These are phyloP conservation scores for Nyctanthes arbortristis DNA, from an alignment of 257 asterid genomes.

Conservation along the genomic window DNA sequence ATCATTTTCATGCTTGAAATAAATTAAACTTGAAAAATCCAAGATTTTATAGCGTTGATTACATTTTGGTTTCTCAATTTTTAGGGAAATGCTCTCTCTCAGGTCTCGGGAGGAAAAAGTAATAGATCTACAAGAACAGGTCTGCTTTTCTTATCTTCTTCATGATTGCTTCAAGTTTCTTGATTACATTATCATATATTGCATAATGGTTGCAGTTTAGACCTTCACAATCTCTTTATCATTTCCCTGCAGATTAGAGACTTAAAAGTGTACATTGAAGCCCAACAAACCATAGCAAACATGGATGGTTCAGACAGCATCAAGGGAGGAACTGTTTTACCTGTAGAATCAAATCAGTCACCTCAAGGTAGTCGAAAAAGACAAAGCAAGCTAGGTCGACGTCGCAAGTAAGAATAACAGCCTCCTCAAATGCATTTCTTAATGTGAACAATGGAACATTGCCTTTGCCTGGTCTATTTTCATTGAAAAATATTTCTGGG, in stretches of 20 bases:
- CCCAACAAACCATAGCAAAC: slow-evolving; percentile 52
- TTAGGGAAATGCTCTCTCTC: slow-evolving; percentile 49
- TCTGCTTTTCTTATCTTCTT: slow-evolving; percentile 9
- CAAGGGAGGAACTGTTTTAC: slow-evolving; percentile 71
- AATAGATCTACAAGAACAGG: slow-evolving; percentile 86
- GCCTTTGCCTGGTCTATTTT: neutral
- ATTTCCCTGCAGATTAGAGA: slow-evolving; percentile 58
- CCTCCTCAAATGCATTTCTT: slow-evolving; percentile 4
- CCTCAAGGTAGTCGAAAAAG: slow-evolving; percentile 58
- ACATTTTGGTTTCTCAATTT: neutral
- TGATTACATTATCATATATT: neutral
- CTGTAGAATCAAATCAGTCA: slow-evolving; percentile 51
- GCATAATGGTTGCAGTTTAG: slow-evolving; percentile 13
- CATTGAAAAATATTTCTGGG: neutral
- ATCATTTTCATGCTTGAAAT: slow-evolving; percentile 1
- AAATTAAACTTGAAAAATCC: neutral
- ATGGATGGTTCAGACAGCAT: slow-evolving; percentile 57
- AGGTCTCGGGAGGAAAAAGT: slow-evolving; percentile 59
- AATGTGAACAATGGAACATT: neutral
- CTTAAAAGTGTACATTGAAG: slow-evolving; percentile 64
- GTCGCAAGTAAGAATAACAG: slow-evolving; percentile 33
- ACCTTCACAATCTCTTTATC: neutral
- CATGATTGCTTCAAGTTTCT: slow-evolving; percentile 5
- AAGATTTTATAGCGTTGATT: neutral
- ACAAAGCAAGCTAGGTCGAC: slow-evolving; percentile 55